Base-by-base conservation (phyloP, 2,329 filamentous ascomycete species). In the Penicillium sumatraense region DNA sequence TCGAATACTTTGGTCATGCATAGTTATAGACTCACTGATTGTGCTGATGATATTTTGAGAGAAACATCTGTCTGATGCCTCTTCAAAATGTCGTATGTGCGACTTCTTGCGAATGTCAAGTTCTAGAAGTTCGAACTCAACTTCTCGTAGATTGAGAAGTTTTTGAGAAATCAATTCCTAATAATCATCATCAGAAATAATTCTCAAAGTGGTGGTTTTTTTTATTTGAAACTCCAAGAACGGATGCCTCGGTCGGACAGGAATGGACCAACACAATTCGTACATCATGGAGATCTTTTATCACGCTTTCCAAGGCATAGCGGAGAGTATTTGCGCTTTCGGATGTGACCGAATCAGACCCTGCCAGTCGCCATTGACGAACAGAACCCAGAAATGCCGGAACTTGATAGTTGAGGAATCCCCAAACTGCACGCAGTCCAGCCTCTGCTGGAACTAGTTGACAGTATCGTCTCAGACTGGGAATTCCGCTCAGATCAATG, bases 361-460 rank as follows among this genome's bases (percentile, higher is more conserved):
- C 58, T 21, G 53, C n/a, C 10, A 61, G 7, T 5, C 24, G 31
- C 58, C 58, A 61, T 11, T 61, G 58, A 6, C 51, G 58, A 5
- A 61, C 8, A 21, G 56, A 61, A 5, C n/a, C 14, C 2, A 58
- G 13, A 7, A 56, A 13, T 14, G 46, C 48, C n/a, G 56, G 58
- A 2, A 58, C 58, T 44, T 56, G 13, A 11, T 50, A 11, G 3
- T 51, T 16, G 1, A 61, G 13, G n/a, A 51, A 61, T 9, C 38
- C 50, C 0, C 9, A 4, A n/a, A 45, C 45, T 5, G 56, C 21
- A 13, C 23, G 41, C 40, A 61, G 35, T 21, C 42, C 29, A 35
- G 38, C 53, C 10, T 54, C 58, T 13, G 58, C 56, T 3, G 58
- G 58, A 3, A 61, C 56, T 2, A 52, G 16, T 13, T 56, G 58